phyloP scores from a whole-genome alignment of 176 grass and related monocot genomes.

The Zea luxurians region DNA sequence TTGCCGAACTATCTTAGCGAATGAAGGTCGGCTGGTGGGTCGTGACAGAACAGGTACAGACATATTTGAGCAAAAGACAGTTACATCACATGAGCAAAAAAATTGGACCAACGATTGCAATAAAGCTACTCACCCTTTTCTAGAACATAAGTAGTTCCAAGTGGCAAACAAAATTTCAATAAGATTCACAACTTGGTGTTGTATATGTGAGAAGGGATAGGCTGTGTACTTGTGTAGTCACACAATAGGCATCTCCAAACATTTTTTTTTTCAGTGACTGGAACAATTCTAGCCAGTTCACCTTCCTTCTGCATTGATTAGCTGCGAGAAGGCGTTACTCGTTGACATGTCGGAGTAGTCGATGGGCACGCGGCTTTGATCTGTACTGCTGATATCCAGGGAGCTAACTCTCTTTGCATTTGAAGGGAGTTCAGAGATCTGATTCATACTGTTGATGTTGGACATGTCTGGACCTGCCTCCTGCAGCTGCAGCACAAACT shows the following conservation, averaged over 20 bases:
- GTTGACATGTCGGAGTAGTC: conserved; percentile 48
- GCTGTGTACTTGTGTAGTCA: conserved; percentile 5
- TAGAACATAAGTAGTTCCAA: conserved; percentile 19
- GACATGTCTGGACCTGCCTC: conserved; percentile 71
- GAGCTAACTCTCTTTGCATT: conserved; percentile 46
- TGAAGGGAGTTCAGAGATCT: conserved; percentile 52
- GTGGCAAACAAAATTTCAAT: conserved; percentile 7
- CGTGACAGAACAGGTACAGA: background rate
- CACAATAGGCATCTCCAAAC: conserved; percentile 7
- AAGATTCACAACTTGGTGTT: conserved; percentile 5
- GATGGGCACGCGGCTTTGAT: conserved; percentile 24
- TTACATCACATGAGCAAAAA: conserved; percentile 2
- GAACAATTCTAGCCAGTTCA: conserved; percentile 34
- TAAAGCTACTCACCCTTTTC: background rate
- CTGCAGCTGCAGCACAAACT: conserved; percentile 90
- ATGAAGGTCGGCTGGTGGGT: background rate
- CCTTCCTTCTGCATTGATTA: conserved; percentile 81
- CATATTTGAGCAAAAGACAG: background rate
- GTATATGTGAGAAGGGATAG: conserved; percentile 9
- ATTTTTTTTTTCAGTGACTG: conserved; percentile 3
- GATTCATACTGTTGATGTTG: conserved; percentile 78
- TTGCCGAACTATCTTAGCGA: background rate
- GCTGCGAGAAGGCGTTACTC: conserved; percentile 80
- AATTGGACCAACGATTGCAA: background rate
- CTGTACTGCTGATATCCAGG: conserved; percentile 43